A percentile compares a stretch with the other conserved stretches of the same genome.
phyloP scores from a whole-genome alignment of 176 grass and related monocot genomes.

The Areca catechu region DNA sequence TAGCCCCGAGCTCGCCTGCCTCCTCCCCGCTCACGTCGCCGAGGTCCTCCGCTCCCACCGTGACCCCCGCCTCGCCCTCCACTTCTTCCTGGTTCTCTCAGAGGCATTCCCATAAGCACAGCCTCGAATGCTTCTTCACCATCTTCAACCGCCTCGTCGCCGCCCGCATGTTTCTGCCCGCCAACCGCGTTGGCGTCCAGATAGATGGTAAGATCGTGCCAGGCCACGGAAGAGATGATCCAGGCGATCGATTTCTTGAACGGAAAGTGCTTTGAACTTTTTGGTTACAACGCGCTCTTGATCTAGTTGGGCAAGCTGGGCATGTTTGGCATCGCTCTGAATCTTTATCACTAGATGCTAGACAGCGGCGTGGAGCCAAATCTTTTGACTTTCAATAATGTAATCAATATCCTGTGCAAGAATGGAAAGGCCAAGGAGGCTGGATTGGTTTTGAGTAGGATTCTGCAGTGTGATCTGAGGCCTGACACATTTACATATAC shows the following conservation, averaged over 20 bases:
- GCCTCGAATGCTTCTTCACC: slow-evolving; percentile 14
- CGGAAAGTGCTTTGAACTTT: slow-evolving; percentile 13
- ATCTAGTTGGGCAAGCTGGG: slow-evolving; percentile 25
- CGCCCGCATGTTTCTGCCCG: slow-evolving; percentile 11
- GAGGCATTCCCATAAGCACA: slow-evolving; percentile 24
- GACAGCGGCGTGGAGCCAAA: slow-evolving; percentile 9
- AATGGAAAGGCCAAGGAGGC: slow-evolving; percentile 33
- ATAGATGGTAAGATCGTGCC: slow-evolving; percentile 35
- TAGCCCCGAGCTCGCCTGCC: slow-evolving; percentile 20
- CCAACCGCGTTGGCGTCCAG: slow-evolving; percentile 18
- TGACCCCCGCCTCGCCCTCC: neutral
- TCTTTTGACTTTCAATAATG: slow-evolving; percentile 29
- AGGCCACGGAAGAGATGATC: slow-evolving; percentile 17
- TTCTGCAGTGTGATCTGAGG: slow-evolving; percentile 28
- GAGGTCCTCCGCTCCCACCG: slow-evolving; percentile 29
- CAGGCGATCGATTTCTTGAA: slow-evolving; percentile 29
- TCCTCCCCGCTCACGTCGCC: slow-evolving; percentile 20
- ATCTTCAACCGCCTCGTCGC: slow-evolving; percentile 28
- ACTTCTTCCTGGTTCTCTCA: slow-evolving; percentile 36
- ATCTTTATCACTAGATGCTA: slow-evolving; percentile 23
- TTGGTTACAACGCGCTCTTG: slow-evolving; percentile 24
- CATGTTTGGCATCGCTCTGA: slow-evolving; percentile 21
- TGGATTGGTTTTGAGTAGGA: slow-evolving; percentile 30
- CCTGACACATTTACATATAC: slow-evolving; percentile 41
- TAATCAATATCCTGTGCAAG: slow-evolving; percentile 38